Percentiles rank a stretch among this genome's conserved stretches.
Conservation (phyloP, 2,329 filamentous ascomycete species). For the Xylariales sp. region DNA sequence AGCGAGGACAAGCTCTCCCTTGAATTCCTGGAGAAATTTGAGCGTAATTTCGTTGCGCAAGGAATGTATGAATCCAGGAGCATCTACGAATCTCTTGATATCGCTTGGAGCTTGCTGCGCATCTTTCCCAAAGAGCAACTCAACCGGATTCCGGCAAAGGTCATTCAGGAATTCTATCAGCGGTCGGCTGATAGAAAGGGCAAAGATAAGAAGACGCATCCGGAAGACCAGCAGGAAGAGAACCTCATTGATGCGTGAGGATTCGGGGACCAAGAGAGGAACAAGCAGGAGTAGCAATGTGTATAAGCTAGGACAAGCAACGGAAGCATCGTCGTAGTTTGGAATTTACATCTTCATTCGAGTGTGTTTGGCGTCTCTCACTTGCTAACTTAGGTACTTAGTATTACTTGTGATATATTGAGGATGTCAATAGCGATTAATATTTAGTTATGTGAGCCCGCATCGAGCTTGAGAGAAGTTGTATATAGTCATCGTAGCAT, state of each 20-base stretch:
- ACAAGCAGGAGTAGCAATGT: no score
- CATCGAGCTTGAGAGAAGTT: no score
- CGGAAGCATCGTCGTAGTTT: no score
- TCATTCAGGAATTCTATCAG: conserved; percentile 79
- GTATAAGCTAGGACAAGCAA: no score
- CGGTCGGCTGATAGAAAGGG: conserved; percentile 58
- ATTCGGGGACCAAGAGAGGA: no score
- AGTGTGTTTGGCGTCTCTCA: no score
- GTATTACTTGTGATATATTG: no score
- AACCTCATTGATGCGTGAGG: conserved; percentile 59
- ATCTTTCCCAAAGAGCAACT: conserved; percentile 98
- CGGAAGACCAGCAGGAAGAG: conserved; percentile 44
- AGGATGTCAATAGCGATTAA: no score
- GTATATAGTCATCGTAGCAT: no score
- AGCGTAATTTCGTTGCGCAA: conserved; percentile 90
- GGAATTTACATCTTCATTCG: no score
- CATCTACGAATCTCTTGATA: conserved; percentile 90
- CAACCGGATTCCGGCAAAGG: conserved; percentile 85
- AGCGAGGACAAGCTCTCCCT: conserved; percentile 95
- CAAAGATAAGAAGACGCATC: conserved; percentile 49
- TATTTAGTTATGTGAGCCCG: no score
- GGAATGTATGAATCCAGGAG: conserved; percentile 86
- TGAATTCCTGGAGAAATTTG: conserved; percentile 98
- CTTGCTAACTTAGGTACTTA: no score
- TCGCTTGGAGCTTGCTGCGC: conserved; percentile 92